Conservation (phyloP, 345 rosid genomes). For the Mallotus nudiflorus region DNA sequence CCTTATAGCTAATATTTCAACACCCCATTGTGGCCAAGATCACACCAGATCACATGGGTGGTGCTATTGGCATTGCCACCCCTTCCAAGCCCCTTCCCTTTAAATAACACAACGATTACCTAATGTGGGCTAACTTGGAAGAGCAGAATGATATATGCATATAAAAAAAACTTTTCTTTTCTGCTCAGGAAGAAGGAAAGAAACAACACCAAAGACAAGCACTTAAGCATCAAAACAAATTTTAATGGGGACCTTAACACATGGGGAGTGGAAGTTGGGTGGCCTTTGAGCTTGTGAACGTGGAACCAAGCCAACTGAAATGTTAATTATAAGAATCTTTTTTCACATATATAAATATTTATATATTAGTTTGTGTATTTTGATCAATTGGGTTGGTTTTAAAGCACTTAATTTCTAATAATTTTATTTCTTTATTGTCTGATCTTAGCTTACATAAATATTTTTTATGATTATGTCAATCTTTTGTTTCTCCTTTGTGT, state of each 20-base stretch:
- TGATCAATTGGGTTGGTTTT: slow-evolving; percentile 40
- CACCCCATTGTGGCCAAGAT: slow-evolving; percentile 32
- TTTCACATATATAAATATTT: too few species aligned
- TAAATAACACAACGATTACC: slow-evolving; percentile 30
- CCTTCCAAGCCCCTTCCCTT: slow-evolving; percentile 15
- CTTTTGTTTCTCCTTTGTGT: neutral
- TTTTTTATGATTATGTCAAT: neutral
- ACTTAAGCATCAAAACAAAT: slow-evolving; percentile 46
- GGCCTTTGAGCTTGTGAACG: slow-evolving; percentile 38
- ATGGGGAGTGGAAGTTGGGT: slow-evolving; percentile 46
- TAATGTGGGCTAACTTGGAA: slow-evolving; percentile 29
- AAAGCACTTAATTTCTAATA: slow-evolving; percentile 53
- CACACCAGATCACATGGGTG: slow-evolving; percentile 46
- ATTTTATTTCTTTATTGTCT: slow-evolving; percentile 7
- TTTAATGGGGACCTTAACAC: slow-evolving; percentile 80
- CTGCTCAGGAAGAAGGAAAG: slow-evolving; percentile 24
- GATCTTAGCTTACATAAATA: neutral
- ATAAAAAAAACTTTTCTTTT: neutral
- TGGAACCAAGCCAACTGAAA: slow-evolving; percentile 68
- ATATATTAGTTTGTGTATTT: too few species aligned
- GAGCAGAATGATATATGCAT: slow-evolving; percentile 15
- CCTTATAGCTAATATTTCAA: slow-evolving; percentile 11
- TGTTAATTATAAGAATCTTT: slow-evolving; percentile 44
- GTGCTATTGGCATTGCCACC: slow-evolving; percentile 29
- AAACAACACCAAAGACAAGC: slow-evolving; percentile 67